phyloP scores from a whole-genome alignment of 2,329 filamentous ascomycete species.

The Stachybotrys chlorohalonatus region DNA sequence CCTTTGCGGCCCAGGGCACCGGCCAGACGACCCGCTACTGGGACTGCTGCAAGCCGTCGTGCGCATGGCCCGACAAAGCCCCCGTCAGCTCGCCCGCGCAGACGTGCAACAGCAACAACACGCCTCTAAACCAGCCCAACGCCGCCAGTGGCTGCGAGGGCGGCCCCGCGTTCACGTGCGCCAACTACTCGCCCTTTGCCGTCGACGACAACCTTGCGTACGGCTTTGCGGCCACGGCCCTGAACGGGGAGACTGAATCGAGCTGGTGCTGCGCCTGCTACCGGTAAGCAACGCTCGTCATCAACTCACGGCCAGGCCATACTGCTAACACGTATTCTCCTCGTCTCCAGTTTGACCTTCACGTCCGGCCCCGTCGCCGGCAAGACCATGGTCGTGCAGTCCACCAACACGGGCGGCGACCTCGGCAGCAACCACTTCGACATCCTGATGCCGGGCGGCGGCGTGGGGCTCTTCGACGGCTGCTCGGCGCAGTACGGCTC shows the following conservation, averaged over 20 bases:
- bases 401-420: constrained; percentile 53
- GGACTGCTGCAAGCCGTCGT: constrained; percentile 67
- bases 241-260: constrained; percentile 44
- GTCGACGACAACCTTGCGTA: constrained; percentile 50
- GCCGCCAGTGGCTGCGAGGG: constrained; percentile 46
- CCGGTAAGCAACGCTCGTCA: constrained; percentile 22
- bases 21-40: constrained; percentile 33
- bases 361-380: constrained; percentile 40
- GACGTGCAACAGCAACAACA: constrained; percentile 46
- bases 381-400: constrained; percentile 56
- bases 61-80: constrained; percentile 50
- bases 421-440: constrained; percentile 51
- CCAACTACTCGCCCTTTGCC: constrained; percentile 53
- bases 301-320: too few species aligned
- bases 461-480: constrained; percentile 44
- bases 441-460: constrained; percentile 45
- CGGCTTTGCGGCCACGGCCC: constrained; percentile 53
- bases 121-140: constrained; percentile 39
- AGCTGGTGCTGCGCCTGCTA: constrained; percentile 62
- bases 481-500: constrained; percentile 39
- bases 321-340: constrained; percentile 1
- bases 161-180: constrained; percentile 52
- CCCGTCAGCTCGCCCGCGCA: constrained; percentile 38
- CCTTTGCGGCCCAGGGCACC: not conserved
- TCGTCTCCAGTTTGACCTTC: constrained; percentile 32